Conservation (phyloP, 148 eudicot genomes). For the Rhododendron ferrugineum region DNA sequence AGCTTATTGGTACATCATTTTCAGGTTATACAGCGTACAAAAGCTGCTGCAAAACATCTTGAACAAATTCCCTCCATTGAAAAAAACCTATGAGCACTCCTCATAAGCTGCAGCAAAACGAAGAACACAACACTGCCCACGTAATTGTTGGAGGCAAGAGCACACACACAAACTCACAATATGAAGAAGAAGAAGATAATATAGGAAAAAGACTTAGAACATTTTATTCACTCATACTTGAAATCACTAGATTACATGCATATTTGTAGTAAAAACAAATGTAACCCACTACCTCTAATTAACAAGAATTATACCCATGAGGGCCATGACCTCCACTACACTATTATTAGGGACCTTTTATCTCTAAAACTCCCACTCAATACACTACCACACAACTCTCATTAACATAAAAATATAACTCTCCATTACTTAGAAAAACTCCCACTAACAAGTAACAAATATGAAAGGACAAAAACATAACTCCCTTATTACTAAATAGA, state of each 20-base stretch:
- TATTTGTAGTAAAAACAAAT: not conserved
- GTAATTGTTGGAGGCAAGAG: too few species aligned
- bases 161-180: too few species aligned
- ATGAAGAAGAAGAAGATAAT: too few species aligned
- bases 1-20: not conserved
- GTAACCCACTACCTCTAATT: not conserved
- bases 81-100: not conserved
- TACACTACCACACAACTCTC: not conserved
- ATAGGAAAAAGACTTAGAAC: too few species aligned
- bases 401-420: too few species aligned
- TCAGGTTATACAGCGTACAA: not conserved
- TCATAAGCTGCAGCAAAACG: not conserved
- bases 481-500: not conserved
- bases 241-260: too few species aligned
- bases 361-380: not conserved
- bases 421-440: too few species aligned
- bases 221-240: too few species aligned
- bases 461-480: not conserved
- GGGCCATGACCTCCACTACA: not conserved
- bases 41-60: not conserved
- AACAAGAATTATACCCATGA: not conserved
- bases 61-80: not conserved
- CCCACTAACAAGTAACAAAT: not conserved
- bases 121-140: not conserved
- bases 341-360: not conserved